phyloP scores from a whole-genome alignment of 2,329 filamentous ascomycete species.

The Helotiales sp. region DNA sequence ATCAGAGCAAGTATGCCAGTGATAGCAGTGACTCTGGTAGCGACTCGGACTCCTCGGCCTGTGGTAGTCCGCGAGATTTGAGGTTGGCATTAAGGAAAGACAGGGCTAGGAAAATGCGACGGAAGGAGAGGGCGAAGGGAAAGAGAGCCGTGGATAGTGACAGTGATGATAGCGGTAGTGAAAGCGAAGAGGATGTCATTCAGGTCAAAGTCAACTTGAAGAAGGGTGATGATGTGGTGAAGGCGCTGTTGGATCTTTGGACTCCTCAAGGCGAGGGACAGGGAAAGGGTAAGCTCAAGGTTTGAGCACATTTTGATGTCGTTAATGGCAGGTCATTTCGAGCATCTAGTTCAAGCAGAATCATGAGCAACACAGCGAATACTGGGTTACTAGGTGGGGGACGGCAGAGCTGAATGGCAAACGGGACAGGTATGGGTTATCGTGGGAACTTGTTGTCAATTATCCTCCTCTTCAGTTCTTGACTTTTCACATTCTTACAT shows the following conservation, averaged over 20 bases:
- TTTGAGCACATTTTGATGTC: neutral
- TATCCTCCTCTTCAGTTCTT: neutral
- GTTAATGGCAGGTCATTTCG: neutral
- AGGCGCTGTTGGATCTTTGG: conserved; percentile 28
- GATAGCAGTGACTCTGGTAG: conserved; percentile 15
- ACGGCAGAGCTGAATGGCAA: neutral
- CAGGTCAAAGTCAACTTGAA: conserved; percentile 26
- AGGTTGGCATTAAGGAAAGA: conserved; percentile 17
- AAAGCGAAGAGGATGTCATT: conserved; percentile 21
- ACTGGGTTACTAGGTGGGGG: neutral
- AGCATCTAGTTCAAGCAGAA: neutral
- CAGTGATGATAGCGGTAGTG: neutral
- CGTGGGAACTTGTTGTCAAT: neutral
- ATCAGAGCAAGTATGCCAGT: conserved; percentile 1
- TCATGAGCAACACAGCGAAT: neutral
- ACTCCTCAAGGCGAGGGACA: conserved; percentile 17
- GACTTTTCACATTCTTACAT: too few species aligned
- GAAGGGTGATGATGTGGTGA: conserved; percentile 29
- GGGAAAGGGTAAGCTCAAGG: neutral
- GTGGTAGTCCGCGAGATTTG: conserved; percentile 20
- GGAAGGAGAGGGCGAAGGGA: neutral
- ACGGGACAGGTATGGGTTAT: neutral
- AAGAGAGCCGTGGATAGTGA: neutral
- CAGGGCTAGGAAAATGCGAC: neutral
- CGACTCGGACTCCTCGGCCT: conserved; percentile 7